Evolutionary conservation across 1,139 yeast species (phyloP).

Genomic region (Scheffersomyces insectosa): DNA sequence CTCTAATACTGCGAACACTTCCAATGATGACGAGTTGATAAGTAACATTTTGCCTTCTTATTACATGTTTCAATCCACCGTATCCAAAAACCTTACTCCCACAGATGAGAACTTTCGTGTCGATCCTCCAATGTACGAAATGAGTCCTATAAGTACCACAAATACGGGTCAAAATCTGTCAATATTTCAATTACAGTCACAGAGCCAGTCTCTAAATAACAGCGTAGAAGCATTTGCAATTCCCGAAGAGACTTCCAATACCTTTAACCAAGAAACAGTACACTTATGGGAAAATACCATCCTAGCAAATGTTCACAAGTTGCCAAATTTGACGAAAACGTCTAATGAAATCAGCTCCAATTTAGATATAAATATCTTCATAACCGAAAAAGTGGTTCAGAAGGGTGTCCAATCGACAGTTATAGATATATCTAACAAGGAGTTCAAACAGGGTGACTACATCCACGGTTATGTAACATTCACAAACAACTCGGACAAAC

Average conservation of each 20-base stretch:
- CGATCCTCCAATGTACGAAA: slow-evolving; percentile 47
- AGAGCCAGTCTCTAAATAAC: background rate
- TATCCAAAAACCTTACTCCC: slow-evolving; percentile 39
- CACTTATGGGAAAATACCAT: slow-evolving; percentile 47
- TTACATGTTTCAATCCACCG: slow-evolving; percentile 48
- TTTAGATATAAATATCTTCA: slow-evolving; percentile 32
- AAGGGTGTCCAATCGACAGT: slow-evolving; percentile 35
- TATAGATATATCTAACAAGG: slow-evolving; percentile 25
- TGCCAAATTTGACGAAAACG: slow-evolving; percentile 34
- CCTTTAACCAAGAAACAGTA: slow-evolving; percentile 27
- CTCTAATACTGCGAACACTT: too few species aligned
- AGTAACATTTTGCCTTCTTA: slow-evolving; percentile 48
- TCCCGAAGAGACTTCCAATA: slow-evolving; percentile 5
- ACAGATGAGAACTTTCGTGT: slow-evolving; percentile 41
- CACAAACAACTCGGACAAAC: slow-evolving; percentile 20
- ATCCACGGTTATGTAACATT: slow-evolving; percentile 37
- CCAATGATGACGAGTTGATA: slow-evolving; percentile 30
- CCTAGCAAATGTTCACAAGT: slow-evolving; percentile 43
- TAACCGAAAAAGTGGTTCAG: slow-evolving; percentile 45
- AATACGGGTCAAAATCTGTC: slow-evolving; percentile 3
- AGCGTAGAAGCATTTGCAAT: slow-evolving; percentile 11
- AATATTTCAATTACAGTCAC: slow-evolving; percentile 2
- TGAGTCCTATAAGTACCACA: slow-evolving; percentile 32
- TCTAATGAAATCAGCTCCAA: slow-evolving; percentile 26
- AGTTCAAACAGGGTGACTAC: slow-evolving; percentile 35